Conservation (phyloP, 257 asterid genomes). For the Linderniella brevidens region DNA sequence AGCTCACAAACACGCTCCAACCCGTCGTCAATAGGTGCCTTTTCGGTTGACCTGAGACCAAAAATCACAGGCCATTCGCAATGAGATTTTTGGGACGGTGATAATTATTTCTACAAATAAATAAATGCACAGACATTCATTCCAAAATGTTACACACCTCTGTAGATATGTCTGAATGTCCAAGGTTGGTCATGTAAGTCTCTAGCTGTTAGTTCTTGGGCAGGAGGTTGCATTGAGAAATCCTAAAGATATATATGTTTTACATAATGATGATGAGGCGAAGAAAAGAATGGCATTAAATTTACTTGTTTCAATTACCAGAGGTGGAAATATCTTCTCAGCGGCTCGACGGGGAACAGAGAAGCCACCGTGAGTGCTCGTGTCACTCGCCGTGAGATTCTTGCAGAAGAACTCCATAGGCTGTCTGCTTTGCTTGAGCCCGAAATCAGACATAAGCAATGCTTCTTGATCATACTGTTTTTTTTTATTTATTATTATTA, state of each 20-base stretch:
- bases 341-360: conserved; percentile 99
- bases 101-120: background rate
- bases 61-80: conserved; percentile 1
- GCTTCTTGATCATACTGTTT: conserved; percentile 86
- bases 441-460: conserved; percentile 62
- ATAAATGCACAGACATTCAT: background rate
- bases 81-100: too few species aligned
- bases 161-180: conserved; percentile 87
- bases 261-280: background rate
- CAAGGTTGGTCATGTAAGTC: conserved; percentile 94
- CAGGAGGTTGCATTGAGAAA: conserved; percentile 97
- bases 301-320: conserved; percentile 22
- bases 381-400: conserved; percentile 93
- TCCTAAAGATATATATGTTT: conserved; percentile 33
- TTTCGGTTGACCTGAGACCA: conserved; percentile 81
- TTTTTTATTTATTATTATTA: too few species aligned
- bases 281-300: conserved; percentile 4
- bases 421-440: conserved; percentile 66
- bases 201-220: conserved; percentile 77
- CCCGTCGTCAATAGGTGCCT: conserved; percentile 90
- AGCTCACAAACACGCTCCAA: conserved; percentile 95
- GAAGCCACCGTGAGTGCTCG: conserved; percentile 99
- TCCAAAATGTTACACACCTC: conserved; percentile 51
- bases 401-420: conserved; percentile 93
- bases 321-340: conserved; percentile 89